phyloP scores from a whole-genome alignment of 768 basidiomycete species.

The Xerocomellus dryophilus region DNA sequence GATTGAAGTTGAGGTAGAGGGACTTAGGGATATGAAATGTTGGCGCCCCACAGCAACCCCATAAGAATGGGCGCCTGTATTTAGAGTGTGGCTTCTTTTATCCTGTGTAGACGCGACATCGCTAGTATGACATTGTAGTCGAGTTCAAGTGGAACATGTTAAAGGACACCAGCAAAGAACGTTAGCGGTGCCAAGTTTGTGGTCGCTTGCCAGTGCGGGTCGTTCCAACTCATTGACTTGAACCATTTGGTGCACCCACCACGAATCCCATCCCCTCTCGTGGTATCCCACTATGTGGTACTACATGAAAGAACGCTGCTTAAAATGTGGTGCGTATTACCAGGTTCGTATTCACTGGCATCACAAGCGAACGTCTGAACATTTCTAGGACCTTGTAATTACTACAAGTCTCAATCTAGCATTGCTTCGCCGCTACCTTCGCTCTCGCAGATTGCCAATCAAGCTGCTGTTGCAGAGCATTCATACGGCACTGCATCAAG shows the following conservation, averaged over 20 bases:
- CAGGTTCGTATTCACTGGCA: not conserved
- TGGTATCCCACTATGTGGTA: not conserved
- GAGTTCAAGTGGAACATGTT: not conserved
- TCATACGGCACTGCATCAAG: too few species aligned
- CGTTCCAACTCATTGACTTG: not conserved
- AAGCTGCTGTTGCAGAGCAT: too few species aligned
- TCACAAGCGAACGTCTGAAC: not conserved
- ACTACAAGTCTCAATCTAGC: too few species aligned
- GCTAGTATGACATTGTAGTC: too few species aligned
- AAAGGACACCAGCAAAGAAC: not conserved
- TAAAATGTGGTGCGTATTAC: not conserved
- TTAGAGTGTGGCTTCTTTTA: not conserved
- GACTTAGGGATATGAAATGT: not conserved
- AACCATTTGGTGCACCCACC: not conserved
- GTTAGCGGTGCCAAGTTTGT: not conserved
- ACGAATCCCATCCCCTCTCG: too few species aligned
- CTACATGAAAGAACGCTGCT: not conserved
- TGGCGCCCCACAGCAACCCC: conserved; percentile 6
- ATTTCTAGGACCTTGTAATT: too few species aligned
- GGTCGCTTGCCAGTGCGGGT: not conserved
- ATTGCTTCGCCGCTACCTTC: too few species aligned
- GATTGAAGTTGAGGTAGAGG: not conserved
- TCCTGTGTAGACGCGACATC: not conserved
- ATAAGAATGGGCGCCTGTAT: conserved; percentile 8
- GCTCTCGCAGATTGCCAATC: too few species aligned